Conservation (phyloP, 1,284 basidiomycete genomes). For the Cryptococcus wingfieldii region DNA sequence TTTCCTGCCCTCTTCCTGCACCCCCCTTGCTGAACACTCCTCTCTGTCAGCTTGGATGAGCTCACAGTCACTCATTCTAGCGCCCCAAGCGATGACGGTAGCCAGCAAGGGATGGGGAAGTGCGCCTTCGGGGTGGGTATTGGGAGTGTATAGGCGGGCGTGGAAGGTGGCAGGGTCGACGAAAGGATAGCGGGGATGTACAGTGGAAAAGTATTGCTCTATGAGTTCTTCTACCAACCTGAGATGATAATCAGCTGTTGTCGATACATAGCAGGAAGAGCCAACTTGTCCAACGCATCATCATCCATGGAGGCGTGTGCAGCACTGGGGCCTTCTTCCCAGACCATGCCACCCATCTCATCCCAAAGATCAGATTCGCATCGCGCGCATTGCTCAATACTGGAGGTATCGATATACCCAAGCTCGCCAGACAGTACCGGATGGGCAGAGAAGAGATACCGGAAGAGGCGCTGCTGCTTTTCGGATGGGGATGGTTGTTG, state of each 20-base stretch:
- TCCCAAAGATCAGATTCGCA: conserved; percentile 38
- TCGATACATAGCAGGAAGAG: background rate
- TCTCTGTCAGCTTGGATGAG: conserved; percentile 71
- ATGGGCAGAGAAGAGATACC: conserved; percentile 43
- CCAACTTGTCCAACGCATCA: conserved; percentile 27
- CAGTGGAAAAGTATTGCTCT: conserved; percentile 68
- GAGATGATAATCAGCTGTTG: background rate
- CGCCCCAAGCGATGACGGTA: conserved; percentile 85
- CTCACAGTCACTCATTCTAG: conserved; percentile 84
- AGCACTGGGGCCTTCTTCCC: conserved; percentile 35
- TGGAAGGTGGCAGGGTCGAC: conserved; percentile 73
- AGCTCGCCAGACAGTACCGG: conserved; percentile 32
- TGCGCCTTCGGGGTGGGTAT: conserved; percentile 44
- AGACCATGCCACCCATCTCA: conserved; percentile 30
- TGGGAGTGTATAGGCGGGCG: conserved; percentile 44
- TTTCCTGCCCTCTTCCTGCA: conserved; percentile 8
- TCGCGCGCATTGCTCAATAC: conserved; percentile 21
- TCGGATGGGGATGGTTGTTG: conserved; percentile 6
- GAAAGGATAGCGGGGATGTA: conserved; percentile 73
- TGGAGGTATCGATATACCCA: conserved; percentile 40
- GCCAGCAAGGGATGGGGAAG: conserved; percentile 73
- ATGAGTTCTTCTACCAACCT: conserved; percentile 79
- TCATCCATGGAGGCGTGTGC: conserved; percentile 26
- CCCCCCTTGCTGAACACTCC: conserved; percentile 42
- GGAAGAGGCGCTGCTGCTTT: conserved; percentile 32